Conservation (phyloP, 179 eudicot species). For the Gypsophila paniculata region DNA sequence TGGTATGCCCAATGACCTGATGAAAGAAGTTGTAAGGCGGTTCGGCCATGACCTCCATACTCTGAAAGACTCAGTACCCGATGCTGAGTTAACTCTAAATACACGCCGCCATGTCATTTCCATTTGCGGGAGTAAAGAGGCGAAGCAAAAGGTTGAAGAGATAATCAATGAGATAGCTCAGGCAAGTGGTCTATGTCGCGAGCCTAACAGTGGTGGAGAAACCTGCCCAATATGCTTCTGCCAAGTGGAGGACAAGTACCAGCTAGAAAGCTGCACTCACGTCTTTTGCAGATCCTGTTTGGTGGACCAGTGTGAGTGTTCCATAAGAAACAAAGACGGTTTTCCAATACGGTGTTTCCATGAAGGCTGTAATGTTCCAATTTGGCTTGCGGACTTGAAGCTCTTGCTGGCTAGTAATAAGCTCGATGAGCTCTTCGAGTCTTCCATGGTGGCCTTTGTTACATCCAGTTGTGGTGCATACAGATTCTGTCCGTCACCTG, state of each 20-base stretch:
- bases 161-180: slow-evolving; percentile 51
- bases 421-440: slow-evolving; percentile 73
- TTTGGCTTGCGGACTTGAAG: slow-evolving; percentile 57
- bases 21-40: slow-evolving; percentile 75
- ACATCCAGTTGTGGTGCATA: slow-evolving; percentile 52
- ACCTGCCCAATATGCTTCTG: slow-evolving; percentile 81
- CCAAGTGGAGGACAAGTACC: slow-evolving; percentile 60
- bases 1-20: slow-evolving; percentile 54
- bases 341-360: slow-evolving; percentile 63
- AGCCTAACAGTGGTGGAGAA: slow-evolving; percentile 22
- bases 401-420: slow-evolving; percentile 48
- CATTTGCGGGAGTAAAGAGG: slow-evolving; percentile 50
- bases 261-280: slow-evolving; percentile 64
- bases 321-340: slow-evolving; percentile 60
- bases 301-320: slow-evolving; percentile 83
- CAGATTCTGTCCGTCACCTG: slow-evolving; percentile 90
- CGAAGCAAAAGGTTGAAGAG: slow-evolving; percentile 62
- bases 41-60: slow-evolving; percentile 77
- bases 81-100: slow-evolving; percentile 49
- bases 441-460: slow-evolving; percentile 68
- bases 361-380: slow-evolving; percentile 50
- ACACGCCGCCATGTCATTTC: slow-evolving; percentile 64
- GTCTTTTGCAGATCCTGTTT: slow-evolving; percentile 66
- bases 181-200: slow-evolving; percentile 28
- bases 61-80: slow-evolving; percentile 64